Conservation (phyloP, 805 yeast genomes). For the Starmerella geochares region DNA sequence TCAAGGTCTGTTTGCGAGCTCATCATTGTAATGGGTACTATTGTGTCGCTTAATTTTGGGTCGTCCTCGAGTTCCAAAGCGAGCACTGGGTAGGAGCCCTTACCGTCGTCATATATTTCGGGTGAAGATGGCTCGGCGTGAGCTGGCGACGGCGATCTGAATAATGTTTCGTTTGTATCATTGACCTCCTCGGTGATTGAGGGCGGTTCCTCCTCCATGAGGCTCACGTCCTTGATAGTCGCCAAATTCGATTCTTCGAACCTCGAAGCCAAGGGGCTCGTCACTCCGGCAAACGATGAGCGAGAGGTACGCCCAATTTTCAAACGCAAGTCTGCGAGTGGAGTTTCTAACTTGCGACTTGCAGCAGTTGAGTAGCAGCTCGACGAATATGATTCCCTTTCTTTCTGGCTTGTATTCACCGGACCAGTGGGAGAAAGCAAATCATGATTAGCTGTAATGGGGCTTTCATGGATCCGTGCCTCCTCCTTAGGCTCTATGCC, state of each 20-base stretch:
- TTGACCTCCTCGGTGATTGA: too few species aligned
- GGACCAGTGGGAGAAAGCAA: too few species aligned
- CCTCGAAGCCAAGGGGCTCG: background rate
- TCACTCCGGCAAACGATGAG: background rate
- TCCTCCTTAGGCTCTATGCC: too few species aligned
- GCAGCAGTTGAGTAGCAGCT: background rate
- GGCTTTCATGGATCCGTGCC: too few species aligned
- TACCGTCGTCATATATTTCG: slow-evolving; percentile 6
- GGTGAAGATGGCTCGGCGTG: background rate
- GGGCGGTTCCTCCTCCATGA: too few species aligned
- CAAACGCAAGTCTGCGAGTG: background rate
- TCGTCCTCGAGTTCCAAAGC: background rate
- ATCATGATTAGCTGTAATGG: too few species aligned
- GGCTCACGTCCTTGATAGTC: background rate
- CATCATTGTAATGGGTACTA: background rate
- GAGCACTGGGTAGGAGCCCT: background rate
- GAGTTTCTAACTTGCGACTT: background rate
- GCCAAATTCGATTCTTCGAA: background rate
- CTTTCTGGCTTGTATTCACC: too few species aligned
- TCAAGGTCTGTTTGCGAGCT: background rate
- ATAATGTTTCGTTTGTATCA: background rate
- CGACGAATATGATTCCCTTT: background rate
- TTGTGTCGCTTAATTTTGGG: background rate
- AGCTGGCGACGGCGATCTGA: background rate
- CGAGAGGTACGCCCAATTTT: background rate